These are phyloP conservation scores for Kodamaea laetipori DNA, from an alignment of 805 yeast genomes.

Conservation along the genomic window DNA sequence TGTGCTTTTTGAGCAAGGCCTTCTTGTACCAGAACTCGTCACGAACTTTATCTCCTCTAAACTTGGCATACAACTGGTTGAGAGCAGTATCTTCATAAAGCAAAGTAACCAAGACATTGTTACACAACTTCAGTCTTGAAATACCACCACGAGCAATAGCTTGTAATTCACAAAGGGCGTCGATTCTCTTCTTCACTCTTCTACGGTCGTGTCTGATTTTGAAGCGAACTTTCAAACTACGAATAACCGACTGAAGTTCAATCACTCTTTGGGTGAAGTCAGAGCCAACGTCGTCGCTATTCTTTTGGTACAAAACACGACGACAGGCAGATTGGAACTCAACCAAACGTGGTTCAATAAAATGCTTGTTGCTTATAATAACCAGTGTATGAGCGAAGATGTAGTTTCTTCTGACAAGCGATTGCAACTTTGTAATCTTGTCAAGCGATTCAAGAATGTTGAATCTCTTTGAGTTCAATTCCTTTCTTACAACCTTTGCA, in stretches of 20 bases:
- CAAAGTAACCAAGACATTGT: slow-evolving; percentile 44
- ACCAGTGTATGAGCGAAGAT: slow-evolving; percentile 23
- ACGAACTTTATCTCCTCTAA: slow-evolving; percentile 41
- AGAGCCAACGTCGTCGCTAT: neutral
- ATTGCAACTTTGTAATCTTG: slow-evolving; percentile 39
- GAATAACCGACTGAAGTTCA: slow-evolving; percentile 39
- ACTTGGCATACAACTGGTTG: slow-evolving; percentile 43
- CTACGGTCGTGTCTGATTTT: slow-evolving; percentile 18
- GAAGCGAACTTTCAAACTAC: slow-evolving; percentile 39
- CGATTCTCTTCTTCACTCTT: slow-evolving; percentile 12
- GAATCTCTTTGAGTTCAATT: slow-evolving; percentile 13
- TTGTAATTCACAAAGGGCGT: slow-evolving; percentile 35
- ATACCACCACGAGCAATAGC: slow-evolving; percentile 48
- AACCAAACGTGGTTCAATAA: slow-evolving; percentile 25
- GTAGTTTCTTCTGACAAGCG: slow-evolving; percentile 30
- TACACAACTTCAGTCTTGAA: slow-evolving; percentile 44
- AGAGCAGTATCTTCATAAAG: slow-evolving; percentile 40
- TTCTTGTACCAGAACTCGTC: slow-evolving; percentile 2
- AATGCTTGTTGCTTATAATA: slow-evolving; percentile 24
- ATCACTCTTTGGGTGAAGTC: slow-evolving; percentile 15
- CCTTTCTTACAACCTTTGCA: slow-evolving; percentile 36
- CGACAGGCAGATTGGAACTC: slow-evolving; percentile 36
- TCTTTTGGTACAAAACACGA: slow-evolving; percentile 20
- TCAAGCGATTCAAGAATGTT: slow-evolving; percentile 14
- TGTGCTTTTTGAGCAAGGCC: neutral